Evolutionary conservation across 352 stramenopile species (phyloP), one percentile per base, ranked within the genome.

Genomic region (Aphanomyces stellatus): DNA sequence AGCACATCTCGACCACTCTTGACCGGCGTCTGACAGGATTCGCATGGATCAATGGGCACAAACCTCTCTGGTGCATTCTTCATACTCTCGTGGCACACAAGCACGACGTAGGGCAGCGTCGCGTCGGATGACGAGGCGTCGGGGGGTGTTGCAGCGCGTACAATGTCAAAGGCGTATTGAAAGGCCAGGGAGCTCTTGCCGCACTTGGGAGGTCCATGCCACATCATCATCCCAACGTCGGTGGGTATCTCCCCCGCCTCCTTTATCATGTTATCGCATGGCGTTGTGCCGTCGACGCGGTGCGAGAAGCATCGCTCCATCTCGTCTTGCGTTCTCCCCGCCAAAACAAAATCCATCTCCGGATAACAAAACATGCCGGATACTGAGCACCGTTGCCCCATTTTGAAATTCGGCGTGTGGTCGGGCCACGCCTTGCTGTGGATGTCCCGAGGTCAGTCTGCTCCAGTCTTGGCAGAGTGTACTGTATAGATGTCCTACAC

Each of bases 221-320:
- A 57, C 30, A 67, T 15, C n/a, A 60, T 42, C 24, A 67, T 59
- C 15, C 34, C 27, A 33, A 60, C 33, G 28, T 67, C 60, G 5
- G 60, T 57, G 15, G 37, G 57, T 13, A 49, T 40, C 55, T 48
- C 51, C 3, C n/a, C 41, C n/a, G 48, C 42, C 13, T 67, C 60
- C n/a, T 34, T 48, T 10, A 49, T 30, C 5, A 67, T 25, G 19
- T 49, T 48, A 8, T 57, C 41, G 28, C 60, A 67, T 22, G 22
- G 24, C n/a, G 37, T 24, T 11, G 49, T 28, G n/a, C 60, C 60
- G 40, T 67, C 60, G 2, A 57, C 37, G 41, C 60, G 60, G 46
- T 67, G 60, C 19, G 60, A 59, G 34, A 67, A 67, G 60, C 48
- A 60, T n/a, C 60, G 40, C 37, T 67, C 60, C 60, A 67, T 67